These are phyloP conservation scores for Penicillium roqueforti DNA, from an alignment of 495 filamentous ascomycete species.

Conservation along the genomic window DNA sequence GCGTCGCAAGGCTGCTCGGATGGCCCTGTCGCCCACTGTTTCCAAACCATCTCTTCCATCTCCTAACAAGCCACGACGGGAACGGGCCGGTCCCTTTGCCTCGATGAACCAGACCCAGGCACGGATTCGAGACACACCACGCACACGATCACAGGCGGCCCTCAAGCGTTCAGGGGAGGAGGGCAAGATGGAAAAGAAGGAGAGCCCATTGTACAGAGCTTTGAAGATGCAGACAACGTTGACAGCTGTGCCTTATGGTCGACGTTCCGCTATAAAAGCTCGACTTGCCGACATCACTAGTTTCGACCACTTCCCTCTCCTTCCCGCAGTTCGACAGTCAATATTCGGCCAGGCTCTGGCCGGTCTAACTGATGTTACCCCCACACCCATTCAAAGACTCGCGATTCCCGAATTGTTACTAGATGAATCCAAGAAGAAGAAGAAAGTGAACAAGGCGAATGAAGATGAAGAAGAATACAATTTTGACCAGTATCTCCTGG, in stretches of 20 bases:
- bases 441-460: constrained; percentile 16
- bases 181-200: constrained; percentile 34
- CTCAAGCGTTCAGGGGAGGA: constrained; percentile 37
- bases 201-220: constrained; percentile 64
- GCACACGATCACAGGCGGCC: constrained; percentile 36
- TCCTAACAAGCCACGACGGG: constrained; percentile 38
- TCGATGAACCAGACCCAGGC: constrained; percentile 74
- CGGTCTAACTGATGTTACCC: constrained; percentile 64
- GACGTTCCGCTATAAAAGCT: constrained; percentile 63
- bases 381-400: constrained; percentile 83
- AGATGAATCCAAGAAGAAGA: constrained; percentile 24
- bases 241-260: constrained; percentile 66
- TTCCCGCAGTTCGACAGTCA: constrained; percentile 69
- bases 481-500: constrained; percentile 77
- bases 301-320: constrained; percentile 74
- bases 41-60: constrained; percentile 46
- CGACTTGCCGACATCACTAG: constrained; percentile 63
- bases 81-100: constrained; percentile 61
- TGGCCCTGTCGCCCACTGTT: constrained; percentile 75
- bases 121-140: constrained; percentile 46
- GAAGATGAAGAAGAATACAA: constrained; percentile 32
- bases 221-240: constrained; percentile 91
- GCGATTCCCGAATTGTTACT: constrained; percentile 78
- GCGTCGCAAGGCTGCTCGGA: constrained; percentile 58
- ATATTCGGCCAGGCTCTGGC: constrained; percentile 65